Base-by-base conservation (phyloP, 1,139 yeast species). In the Fermentozyma sake region DNA sequence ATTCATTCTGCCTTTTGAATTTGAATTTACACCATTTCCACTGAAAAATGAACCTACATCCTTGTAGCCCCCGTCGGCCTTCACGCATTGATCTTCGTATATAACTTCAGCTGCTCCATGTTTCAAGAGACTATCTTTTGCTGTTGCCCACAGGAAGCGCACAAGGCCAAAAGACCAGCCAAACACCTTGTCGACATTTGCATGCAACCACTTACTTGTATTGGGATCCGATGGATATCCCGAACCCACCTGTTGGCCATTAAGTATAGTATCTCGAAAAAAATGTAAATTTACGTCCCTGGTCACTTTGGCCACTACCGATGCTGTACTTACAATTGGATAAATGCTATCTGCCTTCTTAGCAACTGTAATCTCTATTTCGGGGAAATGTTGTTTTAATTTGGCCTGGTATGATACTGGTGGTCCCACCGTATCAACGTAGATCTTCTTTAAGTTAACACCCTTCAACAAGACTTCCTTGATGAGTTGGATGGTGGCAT, bases 361-460 rank as follows among this genome's bases (percentile, higher is more conserved):
- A 10, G 95, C 75, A n/a, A 93, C 98, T 0, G 87, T 81, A 23
- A 93, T 71, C 32, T 72, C 72, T 20, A 86, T 60, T 1, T 54
- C 57, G 0, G 96, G 96, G 47, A 93, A 93, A 29, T 73, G 55
- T 15, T 56, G 55, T 35, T 75, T 71, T 27, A 93, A 61, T 52
- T 89, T 91, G 12, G 69, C 74, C 46, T 84, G 95, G 50, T 93
- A 93, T 22, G 81, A 63, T 1, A 58, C 72, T 5, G 98, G 97
- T 1, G 97, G 96, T 0, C 99, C 98, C 18, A 93, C 98, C 0
- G 99, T 93, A 49, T 93, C 99, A 6, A 93, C 91, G 51, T 70
- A 93, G 0, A 89, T 71, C 45, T 83, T 84, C 13, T 61, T 65
- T 3, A 91, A 52, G 23, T 76, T 73, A 12, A 84, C 79, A 0